These are phyloP conservation scores for Fraxinus xanthoxyloides DNA, from an alignment of 305 asterid genomes.

Conservation along the genomic window DNA sequence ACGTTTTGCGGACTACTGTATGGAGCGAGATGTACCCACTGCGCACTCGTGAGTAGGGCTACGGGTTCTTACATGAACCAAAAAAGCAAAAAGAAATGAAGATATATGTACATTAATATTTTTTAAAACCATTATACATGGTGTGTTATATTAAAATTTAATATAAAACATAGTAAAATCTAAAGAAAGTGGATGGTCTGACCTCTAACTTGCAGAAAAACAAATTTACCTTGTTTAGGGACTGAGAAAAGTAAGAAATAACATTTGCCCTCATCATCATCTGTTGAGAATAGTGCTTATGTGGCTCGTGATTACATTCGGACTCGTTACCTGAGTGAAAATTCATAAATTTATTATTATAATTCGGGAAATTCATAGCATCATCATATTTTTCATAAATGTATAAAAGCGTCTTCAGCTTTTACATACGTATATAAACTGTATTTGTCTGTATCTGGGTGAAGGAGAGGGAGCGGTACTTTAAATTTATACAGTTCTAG, in stretches of 20 bases:
- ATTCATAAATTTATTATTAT: neutral
- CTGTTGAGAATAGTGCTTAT: neutral
- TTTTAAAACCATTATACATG: neutral
- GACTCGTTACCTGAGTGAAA: neutral
- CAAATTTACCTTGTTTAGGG: neutral
- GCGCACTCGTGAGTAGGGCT: no score
- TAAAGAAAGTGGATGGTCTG: neutral
- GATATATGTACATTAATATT: neutral
- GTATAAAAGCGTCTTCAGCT: neutral
- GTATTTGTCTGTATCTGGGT: constrained; percentile 26
- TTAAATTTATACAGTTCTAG: neutral
- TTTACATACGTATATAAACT: constrained; percentile 5
- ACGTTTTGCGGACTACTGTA: no score
- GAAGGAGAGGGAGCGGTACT: neutral
- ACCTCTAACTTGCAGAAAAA: neutral
- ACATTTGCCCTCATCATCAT: neutral
- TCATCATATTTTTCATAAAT: neutral
- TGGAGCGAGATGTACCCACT: no score
- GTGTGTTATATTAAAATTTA: neutral
- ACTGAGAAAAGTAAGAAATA: neutral
- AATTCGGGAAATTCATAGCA: neutral
- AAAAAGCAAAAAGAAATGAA: no score
- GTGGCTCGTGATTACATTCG: neutral
- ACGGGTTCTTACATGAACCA: no score
- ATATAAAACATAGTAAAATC: neutral